Conservation (phyloP, 345 rosid genomes). For the Populus deltoides region DNA sequence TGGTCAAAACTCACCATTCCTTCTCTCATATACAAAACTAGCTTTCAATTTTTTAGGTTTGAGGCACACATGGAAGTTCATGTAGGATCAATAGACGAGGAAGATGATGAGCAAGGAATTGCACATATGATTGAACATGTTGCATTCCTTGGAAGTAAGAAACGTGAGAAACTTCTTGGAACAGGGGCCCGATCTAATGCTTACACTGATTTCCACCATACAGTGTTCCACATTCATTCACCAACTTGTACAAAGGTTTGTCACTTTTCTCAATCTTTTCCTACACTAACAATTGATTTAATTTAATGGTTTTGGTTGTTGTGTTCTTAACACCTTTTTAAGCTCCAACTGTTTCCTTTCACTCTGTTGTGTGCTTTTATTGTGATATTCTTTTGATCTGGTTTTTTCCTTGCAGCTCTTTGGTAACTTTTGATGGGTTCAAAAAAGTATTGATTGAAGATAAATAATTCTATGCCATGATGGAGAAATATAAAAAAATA, state of each 20-base stretch:
- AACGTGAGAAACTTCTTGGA: slow-evolving; percentile 97
- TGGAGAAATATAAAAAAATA: background rate
- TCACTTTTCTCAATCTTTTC: background rate
- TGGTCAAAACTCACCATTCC: background rate
- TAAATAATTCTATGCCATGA: background rate
- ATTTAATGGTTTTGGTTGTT: slow-evolving; percentile 3
- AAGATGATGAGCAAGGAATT: slow-evolving; percentile 98
- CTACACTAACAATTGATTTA: background rate
- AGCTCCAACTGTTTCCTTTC: background rate
- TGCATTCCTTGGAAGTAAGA: slow-evolving; percentile 97
- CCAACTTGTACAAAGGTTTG: slow-evolving; percentile 87
- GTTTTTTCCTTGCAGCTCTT: slow-evolving; percentile 3
- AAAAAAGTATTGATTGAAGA: background rate
- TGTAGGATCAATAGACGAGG: slow-evolving; percentile 96
- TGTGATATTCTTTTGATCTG: background rate
- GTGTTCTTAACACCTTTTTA: background rate
- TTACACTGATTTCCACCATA: slow-evolving; percentile 98
- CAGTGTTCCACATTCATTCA: slow-evolving; percentile 98
- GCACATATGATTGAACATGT: slow-evolving; percentile 99
- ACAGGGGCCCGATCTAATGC: slow-evolving; percentile 99
- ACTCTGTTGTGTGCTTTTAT: background rate
- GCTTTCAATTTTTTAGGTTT: slow-evolving; percentile 56
- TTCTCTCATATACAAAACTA: slow-evolving; percentile 7
- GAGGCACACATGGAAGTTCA: slow-evolving; percentile 99
- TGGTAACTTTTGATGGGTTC: background rate